phyloP scores from a whole-genome alignment of 805 yeast genomes.

The Hanseniaspora hatyaiensis region DNA sequence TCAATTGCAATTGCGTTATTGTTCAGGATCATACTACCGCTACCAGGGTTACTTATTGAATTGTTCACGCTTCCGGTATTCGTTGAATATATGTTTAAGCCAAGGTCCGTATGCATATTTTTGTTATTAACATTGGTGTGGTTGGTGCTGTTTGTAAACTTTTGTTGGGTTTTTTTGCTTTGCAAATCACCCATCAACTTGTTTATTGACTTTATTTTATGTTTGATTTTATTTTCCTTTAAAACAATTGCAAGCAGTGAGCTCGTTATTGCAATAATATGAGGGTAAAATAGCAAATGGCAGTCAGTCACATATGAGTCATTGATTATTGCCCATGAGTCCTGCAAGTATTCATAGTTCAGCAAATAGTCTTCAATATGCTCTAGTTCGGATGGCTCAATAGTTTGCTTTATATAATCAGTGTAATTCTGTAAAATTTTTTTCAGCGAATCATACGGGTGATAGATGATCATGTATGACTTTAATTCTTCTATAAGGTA shows the following conservation, averaged over 20 bases:
- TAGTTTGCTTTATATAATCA: conserved; percentile 17
- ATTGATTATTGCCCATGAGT: conserved; percentile 79
- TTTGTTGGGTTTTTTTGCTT: conserved; percentile 19
- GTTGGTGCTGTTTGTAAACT: conserved; percentile 18
- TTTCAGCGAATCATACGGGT: conserved; percentile 55
- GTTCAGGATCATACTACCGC: not conserved
- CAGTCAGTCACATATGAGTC: conserved; percentile 83
- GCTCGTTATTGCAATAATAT: conserved; percentile 69
- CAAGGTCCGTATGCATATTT: conserved; percentile 5
- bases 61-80: not conserved
- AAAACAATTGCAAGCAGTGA: conserved; percentile 66
- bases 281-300: conserved; percentile 77
- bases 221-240: conserved; percentile 26
- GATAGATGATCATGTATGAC: conserved; percentile 58
- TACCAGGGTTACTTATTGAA: conserved; percentile 1
- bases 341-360: conserved; percentile 60
- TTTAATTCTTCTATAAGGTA: conserved; percentile 81
- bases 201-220: conserved; percentile 16
- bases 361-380: conserved; percentile 22
- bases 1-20: not conserved
- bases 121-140: not conserved
- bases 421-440: conserved; percentile 38
- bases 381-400: not conserved
- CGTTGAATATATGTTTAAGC: too few relatives aligned
- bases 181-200: conserved; percentile 10